Evolutionary conservation across 2,329 filamentous ascomycete genomes (phyloP), one percentile per base, ranked within the genome.

Genomic region (Setomelanomma holmii): DNA sequence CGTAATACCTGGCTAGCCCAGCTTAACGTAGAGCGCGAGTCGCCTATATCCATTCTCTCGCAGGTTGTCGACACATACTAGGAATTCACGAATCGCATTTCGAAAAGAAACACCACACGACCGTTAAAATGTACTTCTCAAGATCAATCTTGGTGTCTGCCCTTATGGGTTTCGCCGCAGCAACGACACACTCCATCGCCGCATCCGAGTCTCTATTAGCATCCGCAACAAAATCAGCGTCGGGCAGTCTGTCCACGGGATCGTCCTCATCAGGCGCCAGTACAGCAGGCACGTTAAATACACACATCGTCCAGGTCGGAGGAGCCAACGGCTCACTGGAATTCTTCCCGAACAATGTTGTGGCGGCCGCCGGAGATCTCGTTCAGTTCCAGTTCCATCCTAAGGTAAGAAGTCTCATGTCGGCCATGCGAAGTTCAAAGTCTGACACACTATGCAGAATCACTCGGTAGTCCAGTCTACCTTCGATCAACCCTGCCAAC

Each of bases 381-480:
- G 72, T 84, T 41, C 79, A 82, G 60, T 84, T 83, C 70, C 79
- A 82, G 60, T 84, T 83, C 68, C 76, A 77, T 49, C 74, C 78
- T 3, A 75, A 77, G 70, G 77, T 79, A 68, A 19, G 47, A 19
- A 2, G 17, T 2, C 14, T 24, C 12, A 1, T 41, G 36, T 24
- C 14, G 4, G 3, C 17, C 16, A 7, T 24, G 39, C 21, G 4
- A 1, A 12, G 14, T 20, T 16, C 10, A 14, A n/a, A 41, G n/a
- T 12, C 61, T 70, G 38, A 64, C 30, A 16, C 21, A 23, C 4
- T 21, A 21, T 30, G 27, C 46, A 76, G 57, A 93, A 93, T 80
- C 90, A 93, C 82, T 92, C 89, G 44, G 85, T 92, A 51, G 89
- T 87, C 14, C 89, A 92, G 79, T 90, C 89, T 40, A 86, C 81